Evolutionary conservation across 1,284 basidiomycete genomes (phyloP).

Genomic region (Tremellales sp.): DNA sequence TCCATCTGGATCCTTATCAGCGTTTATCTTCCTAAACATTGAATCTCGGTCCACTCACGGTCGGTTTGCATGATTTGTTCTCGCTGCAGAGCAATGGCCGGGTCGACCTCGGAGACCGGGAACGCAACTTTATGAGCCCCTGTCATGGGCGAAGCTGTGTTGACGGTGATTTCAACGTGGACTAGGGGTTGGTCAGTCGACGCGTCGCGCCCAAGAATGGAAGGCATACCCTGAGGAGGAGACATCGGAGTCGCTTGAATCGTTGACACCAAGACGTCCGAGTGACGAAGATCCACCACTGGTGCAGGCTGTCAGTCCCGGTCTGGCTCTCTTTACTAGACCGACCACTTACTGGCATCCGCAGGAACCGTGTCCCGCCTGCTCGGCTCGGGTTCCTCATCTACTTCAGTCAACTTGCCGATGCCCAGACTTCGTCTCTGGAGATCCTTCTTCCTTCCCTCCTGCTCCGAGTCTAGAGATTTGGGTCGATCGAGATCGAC

Average conservation of each 20-base stretch:
- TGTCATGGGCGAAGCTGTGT: no score
- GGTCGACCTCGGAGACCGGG: slow-evolving; percentile 6
- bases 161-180: no score
- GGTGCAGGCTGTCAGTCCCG: no score
- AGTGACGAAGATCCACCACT: no score
- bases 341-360: no score
- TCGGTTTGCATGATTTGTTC: slow-evolving; percentile 27
- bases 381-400: slow-evolving; percentile 10
- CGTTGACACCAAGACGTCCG: no score
- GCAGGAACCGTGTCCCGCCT: no score
- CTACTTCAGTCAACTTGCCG: slow-evolving; percentile 17
- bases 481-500: slow-evolving; percentile 6
- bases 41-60: slow-evolving; percentile 12
- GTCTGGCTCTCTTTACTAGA: no score
- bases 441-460: slow-evolving; percentile 15
- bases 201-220: no score
- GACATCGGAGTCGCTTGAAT: slow-evolving; percentile 8
- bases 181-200: no score
- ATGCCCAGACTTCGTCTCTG: slow-evolving; percentile 26
- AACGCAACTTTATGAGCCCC: background rate
- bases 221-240: slow-evolving; percentile 16
- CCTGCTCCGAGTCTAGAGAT: slow-evolving; percentile 18
- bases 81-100: slow-evolving; percentile 21
- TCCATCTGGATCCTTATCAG: slow-evolving; percentile 7
- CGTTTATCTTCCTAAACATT: background rate